Evolutionary conservation across 257 asterid genomes (phyloP).

Genomic region (Solanum pinnatisectum): DNA sequence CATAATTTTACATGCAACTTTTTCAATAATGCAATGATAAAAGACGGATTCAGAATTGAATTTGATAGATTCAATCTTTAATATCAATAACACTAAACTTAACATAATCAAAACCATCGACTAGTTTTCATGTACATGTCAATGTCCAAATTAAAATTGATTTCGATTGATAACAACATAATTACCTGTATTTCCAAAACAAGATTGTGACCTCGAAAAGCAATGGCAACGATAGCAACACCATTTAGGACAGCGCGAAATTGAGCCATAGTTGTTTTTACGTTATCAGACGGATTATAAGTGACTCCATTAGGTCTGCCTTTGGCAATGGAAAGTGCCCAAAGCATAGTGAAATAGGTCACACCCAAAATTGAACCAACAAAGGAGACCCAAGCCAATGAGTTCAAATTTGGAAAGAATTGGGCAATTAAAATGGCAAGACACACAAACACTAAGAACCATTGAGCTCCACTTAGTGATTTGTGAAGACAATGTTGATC

Average conservation of each 20-base stretch:
- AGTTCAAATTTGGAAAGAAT: constrained; percentile 51
- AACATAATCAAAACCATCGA: background rate
- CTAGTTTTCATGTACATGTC: background rate
- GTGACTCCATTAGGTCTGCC: constrained; percentile 7
- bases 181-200: constrained; percentile 68
- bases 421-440: constrained; percentile 37
- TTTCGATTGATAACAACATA: background rate
- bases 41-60: background rate
- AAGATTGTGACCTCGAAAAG: constrained; percentile 73
- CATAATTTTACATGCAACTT: background rate
- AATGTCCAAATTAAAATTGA: background rate
- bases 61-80: background rate
- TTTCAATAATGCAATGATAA: background rate
- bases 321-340: constrained; percentile 29
- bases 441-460: constrained; percentile 51
- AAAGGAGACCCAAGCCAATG: constrained; percentile 28
- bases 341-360: constrained; percentile 24
- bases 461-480: constrained; percentile 26
- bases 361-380: constrained; percentile 46
- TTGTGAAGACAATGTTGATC: constrained; percentile 4
- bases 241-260: constrained; percentile 35
- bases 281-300: background rate
- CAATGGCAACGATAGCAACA: constrained; percentile 31
- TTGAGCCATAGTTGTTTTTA: background rate
- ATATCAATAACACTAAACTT: too few relatives aligned